Conservation (phyloP, 2,329 filamentous ascomycete genomes). For the Escovopsis sp. region DNA sequence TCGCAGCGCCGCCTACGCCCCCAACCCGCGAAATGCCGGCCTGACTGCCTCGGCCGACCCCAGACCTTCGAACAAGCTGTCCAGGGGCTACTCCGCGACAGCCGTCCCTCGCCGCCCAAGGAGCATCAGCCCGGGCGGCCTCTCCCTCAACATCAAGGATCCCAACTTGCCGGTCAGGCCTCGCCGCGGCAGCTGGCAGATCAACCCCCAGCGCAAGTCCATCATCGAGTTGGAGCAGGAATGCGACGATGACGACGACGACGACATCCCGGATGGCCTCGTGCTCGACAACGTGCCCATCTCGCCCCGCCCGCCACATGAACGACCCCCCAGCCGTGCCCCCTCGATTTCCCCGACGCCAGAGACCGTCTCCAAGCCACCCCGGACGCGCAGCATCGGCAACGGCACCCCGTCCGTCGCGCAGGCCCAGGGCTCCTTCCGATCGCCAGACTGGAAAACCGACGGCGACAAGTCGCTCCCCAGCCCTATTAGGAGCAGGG, state of each 20-base stretch:
- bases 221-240: conserved; percentile 59
- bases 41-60: conserved; percentile 20
- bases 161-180: conserved; percentile 24
- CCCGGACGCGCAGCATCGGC: conserved; percentile 40
- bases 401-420: conserved; percentile 49
- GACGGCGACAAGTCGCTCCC: conserved; percentile 25
- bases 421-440: conserved; percentile 43
- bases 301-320: conserved; percentile 50
- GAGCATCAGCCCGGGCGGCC: conserved; percentile 35
- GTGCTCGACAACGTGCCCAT: conserved; percentile 73
- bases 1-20: conserved; percentile 27
- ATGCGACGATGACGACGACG: conserved; percentile 60
- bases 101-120: conserved; percentile 30
- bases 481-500: conserved; percentile 31
- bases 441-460: conserved; percentile 40
- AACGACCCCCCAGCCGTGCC: conserved; percentile 39
- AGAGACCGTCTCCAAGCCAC: conserved; percentile 31
- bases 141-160: conserved; percentile 30
- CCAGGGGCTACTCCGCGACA: conserved; percentile 18
- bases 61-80: conserved; percentile 13
- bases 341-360: conserved; percentile 40
- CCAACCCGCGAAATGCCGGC: conserved; percentile 38
- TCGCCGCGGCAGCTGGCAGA: conserved; percentile 58
- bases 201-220: conserved; percentile 49
- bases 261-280: conserved; percentile 65